A percentile compares a stretch with the other conserved stretches of the same genome.
These are phyloP conservation scores for Moesziomyces sp. DNA, from an alignment of 1,284 basidiomycete genomes.

Conservation along the genomic window DNA sequence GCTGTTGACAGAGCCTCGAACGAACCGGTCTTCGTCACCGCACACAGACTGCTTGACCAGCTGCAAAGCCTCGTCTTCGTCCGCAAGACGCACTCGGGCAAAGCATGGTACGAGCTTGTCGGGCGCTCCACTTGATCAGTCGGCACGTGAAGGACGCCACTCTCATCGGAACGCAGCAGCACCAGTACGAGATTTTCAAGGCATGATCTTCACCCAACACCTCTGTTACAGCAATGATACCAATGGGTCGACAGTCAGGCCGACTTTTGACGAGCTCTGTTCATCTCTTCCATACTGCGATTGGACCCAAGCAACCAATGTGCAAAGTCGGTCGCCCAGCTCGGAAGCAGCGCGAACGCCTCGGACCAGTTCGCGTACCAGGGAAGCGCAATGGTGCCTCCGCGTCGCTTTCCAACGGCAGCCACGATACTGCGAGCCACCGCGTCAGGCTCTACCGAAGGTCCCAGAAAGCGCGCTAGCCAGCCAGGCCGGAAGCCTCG, in stretches of 20 bases:
- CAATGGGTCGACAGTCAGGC: background rate
- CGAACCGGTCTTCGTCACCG: conserved; percentile 36
- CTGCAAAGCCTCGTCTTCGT: conserved; percentile 25
- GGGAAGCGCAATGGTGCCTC: conserved; percentile 47
- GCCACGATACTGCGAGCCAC: conserved; percentile 50
- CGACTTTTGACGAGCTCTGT: conserved; percentile 21
- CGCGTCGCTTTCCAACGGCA: conserved; percentile 44
- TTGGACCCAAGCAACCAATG: conserved; percentile 41
- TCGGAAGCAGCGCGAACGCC: conserved; percentile 44
- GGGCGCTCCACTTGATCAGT: conserved; percentile 16
- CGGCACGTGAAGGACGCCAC: background rate
- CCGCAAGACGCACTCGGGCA: conserved; percentile 13
- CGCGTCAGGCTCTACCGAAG: conserved; percentile 34
- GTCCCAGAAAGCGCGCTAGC: conserved; percentile 54
- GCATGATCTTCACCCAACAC: background rate
- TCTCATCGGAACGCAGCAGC: background rate
- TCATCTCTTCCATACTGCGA: conserved; percentile 36
- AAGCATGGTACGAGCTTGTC: conserved; percentile 33
- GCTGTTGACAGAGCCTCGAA: conserved; percentile 9
- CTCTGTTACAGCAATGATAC: background rate
- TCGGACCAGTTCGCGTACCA: conserved; percentile 60
- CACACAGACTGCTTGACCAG: conserved; percentile 17
- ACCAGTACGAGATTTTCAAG: background rate
- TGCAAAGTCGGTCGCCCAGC: conserved; percentile 39
- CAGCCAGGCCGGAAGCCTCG: conserved; percentile 30